Evolutionary conservation across 208 protist genomes (phyloP).

Genomic region (Trypanosoma congolense): DNA sequence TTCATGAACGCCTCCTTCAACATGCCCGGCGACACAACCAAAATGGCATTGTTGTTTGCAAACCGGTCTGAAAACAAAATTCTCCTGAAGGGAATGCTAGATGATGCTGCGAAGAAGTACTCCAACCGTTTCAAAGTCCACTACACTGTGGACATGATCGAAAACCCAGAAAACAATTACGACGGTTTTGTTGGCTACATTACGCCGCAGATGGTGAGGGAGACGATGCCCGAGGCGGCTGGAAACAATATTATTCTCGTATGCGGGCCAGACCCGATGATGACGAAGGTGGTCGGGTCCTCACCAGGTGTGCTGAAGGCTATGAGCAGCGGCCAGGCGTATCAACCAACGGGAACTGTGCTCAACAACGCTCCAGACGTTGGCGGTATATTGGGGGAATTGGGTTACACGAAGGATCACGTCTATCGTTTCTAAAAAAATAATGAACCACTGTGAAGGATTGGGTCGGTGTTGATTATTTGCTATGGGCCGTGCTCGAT

Average conservation of each 20-base stretch:
- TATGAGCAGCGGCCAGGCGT: slow-evolving; percentile 67
- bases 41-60: slow-evolving; percentile 82
- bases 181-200: slow-evolving; percentile 80
- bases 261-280: slow-evolving; percentile 86
- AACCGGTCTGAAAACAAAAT: slow-evolving; percentile 92
- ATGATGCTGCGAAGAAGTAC: slow-evolving; percentile 52
- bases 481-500: too few species aligned
- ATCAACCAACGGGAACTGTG: slow-evolving; percentile 70
- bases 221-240: slow-evolving; percentile 71
- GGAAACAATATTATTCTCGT: slow-evolving; percentile 75
- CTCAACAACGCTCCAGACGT: slow-evolving; percentile 80
- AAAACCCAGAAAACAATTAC: slow-evolving; percentile 69
- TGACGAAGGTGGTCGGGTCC: slow-evolving; percentile 65
- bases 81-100: slow-evolving; percentile 85
- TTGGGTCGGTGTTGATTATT: not conserved
- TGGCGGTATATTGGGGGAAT: slow-evolving; percentile 51
- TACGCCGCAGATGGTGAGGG: slow-evolving; percentile 55
- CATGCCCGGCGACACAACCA: slow-evolving; percentile 73
- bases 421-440: slow-evolving; percentile 77
- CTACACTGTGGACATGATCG: slow-evolving; percentile 80
- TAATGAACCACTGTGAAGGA: not conserved
- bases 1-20: slow-evolving; percentile 84
- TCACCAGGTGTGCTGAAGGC: slow-evolving; percentile 48
- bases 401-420: slow-evolving; percentile 79
- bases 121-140: slow-evolving; percentile 78